phyloP scores from a whole-genome alignment of 2,329 filamentous ascomycete genomes.

The Alternaria gansuensis region DNA sequence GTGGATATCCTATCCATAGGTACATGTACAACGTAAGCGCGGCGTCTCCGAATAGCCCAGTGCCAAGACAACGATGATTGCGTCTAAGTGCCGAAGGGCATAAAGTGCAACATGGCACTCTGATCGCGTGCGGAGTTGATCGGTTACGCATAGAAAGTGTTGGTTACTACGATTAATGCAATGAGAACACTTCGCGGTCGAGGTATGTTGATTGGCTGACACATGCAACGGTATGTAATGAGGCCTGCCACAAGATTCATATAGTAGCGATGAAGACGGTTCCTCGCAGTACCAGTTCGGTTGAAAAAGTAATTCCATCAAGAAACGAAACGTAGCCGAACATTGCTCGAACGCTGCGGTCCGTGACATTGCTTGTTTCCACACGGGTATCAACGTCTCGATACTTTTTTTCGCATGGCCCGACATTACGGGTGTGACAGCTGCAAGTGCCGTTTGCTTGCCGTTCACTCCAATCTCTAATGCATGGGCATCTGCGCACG shows the following conservation, averaged over 20 bases:
- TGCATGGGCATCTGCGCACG: slow-evolving; percentile 2
- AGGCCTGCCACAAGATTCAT: background rate
- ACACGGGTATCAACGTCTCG: background rate
- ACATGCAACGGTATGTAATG: background rate
- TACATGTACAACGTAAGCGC: background rate
- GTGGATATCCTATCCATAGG: background rate
- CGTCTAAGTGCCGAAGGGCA: slow-evolving; percentile 1
- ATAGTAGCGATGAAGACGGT: background rate
- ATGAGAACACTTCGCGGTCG: background rate
- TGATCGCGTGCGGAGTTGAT: background rate
- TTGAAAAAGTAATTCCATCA: background rate
- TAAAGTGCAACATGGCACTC: background rate
- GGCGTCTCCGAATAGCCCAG: background rate
- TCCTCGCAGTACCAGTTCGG: background rate
- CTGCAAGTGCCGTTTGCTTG: slow-evolving; percentile 11
- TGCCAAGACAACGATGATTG: background rate
- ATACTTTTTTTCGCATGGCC: slow-evolving; percentile 12
- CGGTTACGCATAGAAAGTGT: background rate
- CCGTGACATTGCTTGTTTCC: slow-evolving; percentile 15
- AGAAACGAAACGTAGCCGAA: slow-evolving; percentile 2
- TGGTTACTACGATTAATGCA: background rate
- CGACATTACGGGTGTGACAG: slow-evolving; percentile 10
- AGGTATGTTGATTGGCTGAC: background rate
- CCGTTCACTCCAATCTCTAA: slow-evolving; percentile 8
- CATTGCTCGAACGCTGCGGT: background rate